Evolutionary conservation across 805 yeast species (phyloP).

Genomic region (Ogataea degrootiae): DNA sequence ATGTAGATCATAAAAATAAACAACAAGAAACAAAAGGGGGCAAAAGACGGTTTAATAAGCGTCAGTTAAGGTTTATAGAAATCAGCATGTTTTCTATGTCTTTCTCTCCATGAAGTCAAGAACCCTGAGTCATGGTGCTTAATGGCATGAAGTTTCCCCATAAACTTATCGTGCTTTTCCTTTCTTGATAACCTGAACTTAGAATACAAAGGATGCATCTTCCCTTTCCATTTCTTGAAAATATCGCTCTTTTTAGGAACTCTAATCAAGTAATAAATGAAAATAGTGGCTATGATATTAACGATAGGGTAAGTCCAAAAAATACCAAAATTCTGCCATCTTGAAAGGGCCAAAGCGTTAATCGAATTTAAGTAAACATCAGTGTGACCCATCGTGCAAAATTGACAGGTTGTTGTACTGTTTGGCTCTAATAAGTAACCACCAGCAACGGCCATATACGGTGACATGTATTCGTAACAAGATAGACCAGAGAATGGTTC

Average conservation of each 20-base stretch:
- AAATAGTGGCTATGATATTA: conserved; percentile 26
- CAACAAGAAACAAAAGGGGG: not conserved
- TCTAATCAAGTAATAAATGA: conserved; percentile 1
- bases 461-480: conserved; percentile 48
- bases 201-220: not conserved
- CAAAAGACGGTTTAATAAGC: not conserved
- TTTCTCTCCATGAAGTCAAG: conserved; percentile 7
- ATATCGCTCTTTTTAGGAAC: conserved; percentile 4
- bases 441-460: conserved; percentile 31
- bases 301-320: conserved; percentile 40
- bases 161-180: not conserved
- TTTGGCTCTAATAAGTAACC: conserved; percentile 41
- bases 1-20: not conserved
- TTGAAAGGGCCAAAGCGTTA: conserved; percentile 39
- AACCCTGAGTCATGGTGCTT: conserved; percentile 7
- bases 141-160: not conserved
- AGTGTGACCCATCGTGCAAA: conserved; percentile 53
- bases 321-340: conserved; percentile 57
- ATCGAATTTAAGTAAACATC: conserved; percentile 36
- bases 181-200: not conserved
- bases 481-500: conserved; percentile 48
- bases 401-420: conserved; percentile 49
- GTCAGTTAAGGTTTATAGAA: not conserved
- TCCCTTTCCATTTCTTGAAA: conserved; percentile 3
- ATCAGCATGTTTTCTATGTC: conserved; percentile 3